phyloP scores from a whole-genome alignment of 306 rosid species.

The Herpetospermum pedunculosum region DNA sequence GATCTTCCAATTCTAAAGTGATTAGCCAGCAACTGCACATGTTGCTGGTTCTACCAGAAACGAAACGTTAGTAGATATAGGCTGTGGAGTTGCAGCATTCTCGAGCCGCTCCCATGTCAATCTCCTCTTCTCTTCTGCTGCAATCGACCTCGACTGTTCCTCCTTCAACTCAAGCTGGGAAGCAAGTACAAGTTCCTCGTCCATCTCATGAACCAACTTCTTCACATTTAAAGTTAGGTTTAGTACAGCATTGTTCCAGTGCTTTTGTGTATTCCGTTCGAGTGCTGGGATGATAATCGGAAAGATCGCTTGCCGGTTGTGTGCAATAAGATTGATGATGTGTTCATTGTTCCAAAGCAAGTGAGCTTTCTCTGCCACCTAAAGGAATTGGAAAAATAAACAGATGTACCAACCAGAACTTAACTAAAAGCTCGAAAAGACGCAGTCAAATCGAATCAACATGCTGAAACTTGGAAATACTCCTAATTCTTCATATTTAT shows the following conservation, averaged over 20 bases:
- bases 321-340: conserved; percentile 56
- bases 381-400: conserved; percentile 4
- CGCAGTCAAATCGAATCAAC: neutral
- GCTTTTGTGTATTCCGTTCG: conserved; percentile 59
- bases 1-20: conserved; percentile 4
- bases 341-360: conserved; percentile 94
- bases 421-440: neutral
- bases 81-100: conserved; percentile 37
- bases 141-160: conserved; percentile 33
- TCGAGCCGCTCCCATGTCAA: conserved; percentile 81
- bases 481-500: conserved; percentile 2
- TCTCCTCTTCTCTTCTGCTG: conserved; percentile 67
- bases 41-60: conserved; percentile 51
- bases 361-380: conserved; percentile 97
- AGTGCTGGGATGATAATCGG: conserved; percentile 87
- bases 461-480: neutral
- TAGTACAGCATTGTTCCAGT: conserved; percentile 95
- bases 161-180: conserved; percentile 73
- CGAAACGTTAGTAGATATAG: conserved; percentile 24
- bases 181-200: conserved; percentile 61
- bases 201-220: conserved; percentile 76
- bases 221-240: conserved; percentile 71
- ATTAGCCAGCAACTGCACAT: conserved; percentile 78
- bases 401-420: neutral
- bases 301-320: conserved; percentile 73